Evolutionary conservation across 345 rosid genomes (phyloP), one percentile per base, ranked within the genome.

Genomic region (Citrus unshiu): DNA sequence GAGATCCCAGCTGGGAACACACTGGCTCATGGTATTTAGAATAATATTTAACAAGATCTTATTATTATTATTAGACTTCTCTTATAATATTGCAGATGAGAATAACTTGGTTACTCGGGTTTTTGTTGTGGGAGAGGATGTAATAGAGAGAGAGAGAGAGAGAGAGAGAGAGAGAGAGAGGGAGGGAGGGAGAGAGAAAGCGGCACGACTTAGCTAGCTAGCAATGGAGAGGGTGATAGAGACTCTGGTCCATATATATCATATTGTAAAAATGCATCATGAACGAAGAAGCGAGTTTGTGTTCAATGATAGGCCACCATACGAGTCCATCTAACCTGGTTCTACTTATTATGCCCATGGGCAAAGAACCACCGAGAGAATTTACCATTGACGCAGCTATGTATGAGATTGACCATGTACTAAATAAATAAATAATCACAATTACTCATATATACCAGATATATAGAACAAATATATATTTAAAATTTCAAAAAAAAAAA

Each of bases 1-100:
- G 72, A 87, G 80, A 78, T 90, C 90, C 92, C 92, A 93, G 70
- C 85, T 85, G 35, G 99, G 98, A 78, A 95, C 98, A 74, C 98
- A 91, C 88, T 88, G 99, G 78, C 93, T 92, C 99, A 46, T 46
- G 51, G 91, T 92, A 75, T 63, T 32, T 0, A 32, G 34, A 32
- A 32, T 32, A 32, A 34, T 34, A 34, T 34, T 77, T 6, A 43
- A 4, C 7, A 13, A 3, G 51, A 46, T 46, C 51, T 46, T 10
- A 46, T 46, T 37, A 37, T 37, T 37, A 37, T 35, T 43, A 43
- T 43, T 43, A 12, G 51, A 46, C 51, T 46, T 46, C 13, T 46
- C 51, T 46, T 46, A 3, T 46, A 46, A 46, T 43, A 12, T 10
- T 46, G 51, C 51, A 46, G 51, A 46, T 3, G 18, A 46, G 49